phyloP scores from a whole-genome alignment of 2,329 filamentous ascomycete species.

The Xylariomycetidae sp. region DNA sequence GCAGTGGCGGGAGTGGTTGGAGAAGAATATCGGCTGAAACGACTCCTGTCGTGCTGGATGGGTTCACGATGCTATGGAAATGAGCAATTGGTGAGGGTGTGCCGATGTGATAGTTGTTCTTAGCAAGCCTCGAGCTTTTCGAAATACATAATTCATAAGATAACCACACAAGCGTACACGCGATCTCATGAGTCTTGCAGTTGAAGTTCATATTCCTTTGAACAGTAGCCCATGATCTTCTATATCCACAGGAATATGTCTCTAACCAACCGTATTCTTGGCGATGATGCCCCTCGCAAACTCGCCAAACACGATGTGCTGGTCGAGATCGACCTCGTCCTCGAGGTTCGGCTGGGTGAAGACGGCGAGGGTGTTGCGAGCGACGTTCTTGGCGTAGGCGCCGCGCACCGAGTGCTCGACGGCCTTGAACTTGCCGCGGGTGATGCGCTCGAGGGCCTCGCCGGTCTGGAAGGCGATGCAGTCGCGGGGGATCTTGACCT shows the following conservation, averaged over 20 bases:
- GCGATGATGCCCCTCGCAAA: conserved; percentile 61
- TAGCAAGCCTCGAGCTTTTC: too few species aligned
- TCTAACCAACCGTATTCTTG: conserved; percentile 46
- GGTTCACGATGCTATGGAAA: too few species aligned
- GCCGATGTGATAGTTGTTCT: too few species aligned
- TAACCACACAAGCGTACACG: too few species aligned
- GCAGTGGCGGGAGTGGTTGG: conserved; percentile 83
- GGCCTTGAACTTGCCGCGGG: conserved; percentile 82
- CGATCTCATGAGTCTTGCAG: too few species aligned
- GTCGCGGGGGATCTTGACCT: conserved; percentile 85
- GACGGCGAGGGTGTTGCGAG: conserved; percentile 85
- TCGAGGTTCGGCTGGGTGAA: conserved; percentile 95
- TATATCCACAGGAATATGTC: too few species aligned
- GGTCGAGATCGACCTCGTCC: conserved; percentile 65
- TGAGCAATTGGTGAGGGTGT: too few species aligned
- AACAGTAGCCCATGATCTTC: too few species aligned
- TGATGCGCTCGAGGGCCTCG: conserved; percentile 86
- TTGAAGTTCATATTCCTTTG: too few species aligned
- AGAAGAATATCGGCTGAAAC: conserved; percentile 46
- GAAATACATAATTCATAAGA: too few species aligned
- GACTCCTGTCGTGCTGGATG: too few species aligned
- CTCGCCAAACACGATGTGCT: conserved; percentile 65
- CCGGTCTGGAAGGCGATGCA: conserved; percentile 96
- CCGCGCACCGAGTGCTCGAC: conserved; percentile 94
- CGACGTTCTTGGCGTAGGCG: conserved; percentile 56